Evolutionary conservation across 2,329 filamentous ascomycete species (phyloP).

Genomic region (Fusarium nanum): DNA sequence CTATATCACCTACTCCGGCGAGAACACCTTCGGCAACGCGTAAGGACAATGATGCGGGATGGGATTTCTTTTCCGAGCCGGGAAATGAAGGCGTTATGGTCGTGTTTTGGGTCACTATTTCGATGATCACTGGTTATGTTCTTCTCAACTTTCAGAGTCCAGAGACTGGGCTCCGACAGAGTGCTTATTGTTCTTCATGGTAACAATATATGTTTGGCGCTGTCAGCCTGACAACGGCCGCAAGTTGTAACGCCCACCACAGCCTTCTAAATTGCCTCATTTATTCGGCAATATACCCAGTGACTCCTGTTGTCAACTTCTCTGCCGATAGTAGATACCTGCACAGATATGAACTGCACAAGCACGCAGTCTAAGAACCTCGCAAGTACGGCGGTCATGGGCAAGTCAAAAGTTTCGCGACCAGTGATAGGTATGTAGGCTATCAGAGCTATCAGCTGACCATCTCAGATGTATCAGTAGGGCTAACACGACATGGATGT

Average conservation of each 20-base stretch:
- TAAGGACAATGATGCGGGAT: slow-evolving; percentile 39
- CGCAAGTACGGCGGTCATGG: background rate
- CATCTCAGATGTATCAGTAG: background rate
- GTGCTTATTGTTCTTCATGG: slow-evolving; percentile 32
- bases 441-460: slow-evolving; percentile 23
- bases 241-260: background rate
- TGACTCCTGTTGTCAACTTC: background rate
- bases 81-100: slow-evolving; percentile 54
- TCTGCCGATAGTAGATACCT: background rate
- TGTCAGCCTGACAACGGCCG: background rate
- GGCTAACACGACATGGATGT: slow-evolving; percentile 19
- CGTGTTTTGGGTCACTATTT: slow-evolving; percentile 45
- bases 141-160: slow-evolving; percentile 41
- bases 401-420: background rate
- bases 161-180: slow-evolving; percentile 40
- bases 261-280: background rate
- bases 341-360: background rate
- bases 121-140: slow-evolving; percentile 46
- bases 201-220: slow-evolving; percentile 14
- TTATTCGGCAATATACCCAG: background rate
- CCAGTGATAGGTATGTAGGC: slow-evolving; percentile 4
- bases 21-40: slow-evolving; percentile 90
- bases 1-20: slow-evolving; percentile 99
- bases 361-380: background rate
- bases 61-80: slow-evolving; percentile 36